Evolutionary conservation across 495 filamentous ascomycete genomes (phyloP), one percentile per base, ranked within the genome.

Genomic region (Pyrenopolyporus hunteri): DNA sequence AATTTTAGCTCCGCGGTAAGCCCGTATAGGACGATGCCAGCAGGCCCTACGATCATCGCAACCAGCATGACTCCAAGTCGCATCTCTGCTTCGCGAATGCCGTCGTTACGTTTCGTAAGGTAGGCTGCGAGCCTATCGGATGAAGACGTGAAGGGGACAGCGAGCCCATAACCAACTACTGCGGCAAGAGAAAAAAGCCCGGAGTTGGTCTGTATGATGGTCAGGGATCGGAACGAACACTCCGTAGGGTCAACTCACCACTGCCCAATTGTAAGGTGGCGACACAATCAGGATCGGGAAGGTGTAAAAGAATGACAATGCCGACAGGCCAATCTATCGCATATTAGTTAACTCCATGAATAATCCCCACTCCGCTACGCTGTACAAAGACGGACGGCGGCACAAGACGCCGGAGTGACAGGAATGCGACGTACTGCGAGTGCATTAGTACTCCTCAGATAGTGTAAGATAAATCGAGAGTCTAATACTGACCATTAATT

Each of bases 1-100:
- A 85, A 69, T 20, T 80, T 67, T 16, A 66, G 63, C 60, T 86
- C 67, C 6, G 83, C 83, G 0, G 80, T 78, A 32, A 85, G 66
- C 4, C 82, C 83, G 63, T 83, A 86, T 14, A 84, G 61, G 48
- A 86, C 72, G 4, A 84, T 74, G 0, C 83, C 83, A 0, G 74
- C 76, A 2, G 83, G 83, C 0, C 80, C 78, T 35, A 31, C 16
- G 4, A 49, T 8, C 74, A 84, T 80, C 0, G 78, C 77, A 31
- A 79, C 76, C 16, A 85, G 71, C 55, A 86, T 74, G 11, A 81
- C 82, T 3, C 81, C 80, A 2, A 86, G 74, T 1, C 83, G 81
- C 83, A 86, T 85, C 66, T 86, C 83, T 32, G 83, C 80, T 67
- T 86, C 83, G 48, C 83, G 82, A 63, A 85, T 80, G 39, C 77